These are phyloP conservation scores for Setaria italica DNA, from an alignment of 202 grass and related monocot species.

Conservation along the genomic window DNA sequence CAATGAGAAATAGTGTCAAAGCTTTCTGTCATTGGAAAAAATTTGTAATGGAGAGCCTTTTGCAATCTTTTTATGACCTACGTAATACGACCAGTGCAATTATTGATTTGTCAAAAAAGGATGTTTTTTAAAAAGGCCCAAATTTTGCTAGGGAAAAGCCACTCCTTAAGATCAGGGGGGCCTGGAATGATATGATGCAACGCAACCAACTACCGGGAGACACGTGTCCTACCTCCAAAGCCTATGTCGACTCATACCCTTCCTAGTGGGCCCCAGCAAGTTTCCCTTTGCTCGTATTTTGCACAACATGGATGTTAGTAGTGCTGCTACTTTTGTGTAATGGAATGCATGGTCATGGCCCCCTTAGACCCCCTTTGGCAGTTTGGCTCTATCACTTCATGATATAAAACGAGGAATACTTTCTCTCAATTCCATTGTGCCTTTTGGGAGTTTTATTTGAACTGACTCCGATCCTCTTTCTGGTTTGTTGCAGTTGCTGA, in stretches of 20 bases:
- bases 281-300: conserved; percentile 50
- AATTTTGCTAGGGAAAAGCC: conserved; percentile 13
- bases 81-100: conserved; percentile 44
- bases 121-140: background rate
- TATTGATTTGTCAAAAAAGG: conserved; percentile 46
- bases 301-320: conserved; percentile 49
- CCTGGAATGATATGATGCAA: conserved; percentile 17
- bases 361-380: conserved; percentile 37
- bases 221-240: conserved; percentile 14
- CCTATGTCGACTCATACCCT: conserved; percentile 36
- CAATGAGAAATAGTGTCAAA: background rate
- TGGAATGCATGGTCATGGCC: conserved; percentile 64
- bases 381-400: conserved; percentile 51
- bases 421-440: conserved; percentile 20
- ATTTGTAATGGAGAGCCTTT: conserved; percentile 11
- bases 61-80: background rate
- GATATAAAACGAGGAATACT: conserved; percentile 37
- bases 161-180: conserved; percentile 16
- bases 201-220: conserved; percentile 25
- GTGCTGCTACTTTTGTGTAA: conserved; percentile 69
- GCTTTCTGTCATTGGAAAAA: conserved; percentile 7
- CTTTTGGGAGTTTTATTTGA: conserved; percentile 21
- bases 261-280: conserved; percentile 5
- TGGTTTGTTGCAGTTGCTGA: conserved; percentile 72
- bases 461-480: conserved; percentile 2